A percentile compares a stretch with the other conserved stretches of the same genome.
Conservation (phyloP, 176 grass and related monocot genomes). For the Zizania latifolia region DNA sequence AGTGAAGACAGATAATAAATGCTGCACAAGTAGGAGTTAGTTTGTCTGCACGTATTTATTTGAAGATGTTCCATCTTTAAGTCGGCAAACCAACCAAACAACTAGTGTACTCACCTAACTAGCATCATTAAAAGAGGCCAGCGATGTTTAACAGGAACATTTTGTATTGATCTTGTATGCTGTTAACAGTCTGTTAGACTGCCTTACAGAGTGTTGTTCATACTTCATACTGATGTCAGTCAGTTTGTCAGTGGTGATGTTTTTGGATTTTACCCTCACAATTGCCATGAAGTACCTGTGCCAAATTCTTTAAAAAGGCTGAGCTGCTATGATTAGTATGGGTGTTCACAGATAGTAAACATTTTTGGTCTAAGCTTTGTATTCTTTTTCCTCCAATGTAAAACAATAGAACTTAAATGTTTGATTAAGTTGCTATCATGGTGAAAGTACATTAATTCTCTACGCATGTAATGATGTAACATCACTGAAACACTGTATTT, state of each 20-base stretch:
- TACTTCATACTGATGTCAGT: background rate
- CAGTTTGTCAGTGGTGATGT: background rate
- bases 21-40: constrained; percentile 21
- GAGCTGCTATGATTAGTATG: background rate
- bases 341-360: background rate
- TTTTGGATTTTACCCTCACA: background rate
- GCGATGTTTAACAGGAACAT: background rate
- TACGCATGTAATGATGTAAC: background rate
- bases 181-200: background rate
- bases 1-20: constrained; percentile 17
- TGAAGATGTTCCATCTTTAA: background rate
- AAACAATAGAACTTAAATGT: background rate
- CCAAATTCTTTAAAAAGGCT: background rate
- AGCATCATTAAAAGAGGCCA: background rate
- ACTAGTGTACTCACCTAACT: background rate
- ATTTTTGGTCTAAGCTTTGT: background rate
- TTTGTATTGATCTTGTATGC: background rate
- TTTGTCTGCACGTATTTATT: background rate
- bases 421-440: background rate
- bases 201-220: background rate
- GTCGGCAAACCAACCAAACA: constrained; percentile 21
- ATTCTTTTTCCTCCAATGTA: background rate
- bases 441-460: background rate
- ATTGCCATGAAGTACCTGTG: background rate
- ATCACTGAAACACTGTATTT: background rate